These are phyloP conservation scores for Tolypocladium pustulatum DNA, from an alignment of 2,329 filamentous ascomycete species.

Conservation along the genomic window DNA sequence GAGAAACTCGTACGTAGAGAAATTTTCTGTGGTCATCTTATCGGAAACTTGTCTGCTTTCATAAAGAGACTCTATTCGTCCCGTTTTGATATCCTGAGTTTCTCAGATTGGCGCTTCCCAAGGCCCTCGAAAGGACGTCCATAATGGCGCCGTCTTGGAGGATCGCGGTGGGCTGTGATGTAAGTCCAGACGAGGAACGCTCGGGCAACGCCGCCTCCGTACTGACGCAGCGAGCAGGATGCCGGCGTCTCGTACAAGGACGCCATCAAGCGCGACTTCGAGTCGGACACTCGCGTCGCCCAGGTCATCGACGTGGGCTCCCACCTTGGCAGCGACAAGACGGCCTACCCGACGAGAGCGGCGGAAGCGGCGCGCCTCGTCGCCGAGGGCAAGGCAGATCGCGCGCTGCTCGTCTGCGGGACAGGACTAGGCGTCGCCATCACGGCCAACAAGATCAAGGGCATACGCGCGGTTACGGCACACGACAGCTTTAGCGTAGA, in stretches of 20 bases:
- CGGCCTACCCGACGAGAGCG: constrained; percentile 71
- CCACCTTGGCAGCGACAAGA: constrained; percentile 56
- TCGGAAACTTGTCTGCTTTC: neutral
- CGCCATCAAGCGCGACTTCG: constrained; percentile 63
- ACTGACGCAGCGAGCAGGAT: constrained; percentile 30
- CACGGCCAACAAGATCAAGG: constrained; percentile 78
- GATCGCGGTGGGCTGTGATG: constrained; percentile 44
- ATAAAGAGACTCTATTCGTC: neutral
- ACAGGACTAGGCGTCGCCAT: constrained; percentile 84
- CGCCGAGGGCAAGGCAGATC: constrained; percentile 55
- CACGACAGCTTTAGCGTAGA: constrained; percentile 82
- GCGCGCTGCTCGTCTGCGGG: constrained; percentile 73
- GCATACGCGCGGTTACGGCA: constrained; percentile 77
- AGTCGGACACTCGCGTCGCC: constrained; percentile 54
- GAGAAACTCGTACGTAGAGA: neutral
- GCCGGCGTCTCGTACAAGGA: constrained; percentile 72
- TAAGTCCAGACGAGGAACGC: constrained; percentile 18
- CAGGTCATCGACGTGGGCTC: constrained; percentile 68
- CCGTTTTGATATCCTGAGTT: neutral
- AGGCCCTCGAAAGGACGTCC: constrained; percentile 1
- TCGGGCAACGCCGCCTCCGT: neutral
- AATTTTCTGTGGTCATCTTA: neutral
- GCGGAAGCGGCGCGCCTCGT: constrained; percentile 59
- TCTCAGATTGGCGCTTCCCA: neutral
- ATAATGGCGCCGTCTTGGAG: constrained; percentile 38